phyloP scores from a whole-genome alignment of 768 basidiomycete genomes.

The Lentinula sp. region DNA sequence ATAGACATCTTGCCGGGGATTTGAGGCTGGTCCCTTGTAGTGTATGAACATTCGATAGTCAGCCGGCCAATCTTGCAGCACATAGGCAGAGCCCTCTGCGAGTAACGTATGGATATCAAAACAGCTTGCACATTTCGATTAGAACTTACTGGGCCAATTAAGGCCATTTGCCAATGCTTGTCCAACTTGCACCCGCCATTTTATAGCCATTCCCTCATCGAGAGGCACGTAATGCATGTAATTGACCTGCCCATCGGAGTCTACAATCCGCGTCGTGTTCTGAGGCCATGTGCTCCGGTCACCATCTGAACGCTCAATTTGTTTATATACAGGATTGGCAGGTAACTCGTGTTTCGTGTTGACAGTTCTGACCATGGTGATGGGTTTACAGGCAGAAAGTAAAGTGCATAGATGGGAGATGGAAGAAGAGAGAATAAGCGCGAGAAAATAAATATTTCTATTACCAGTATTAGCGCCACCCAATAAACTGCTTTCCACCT shows the following conservation, averaged over 20 bases:
- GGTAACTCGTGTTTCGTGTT: slow-evolving; percentile 33
- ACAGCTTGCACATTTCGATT: neutral
- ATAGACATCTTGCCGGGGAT: slow-evolving; percentile 71
- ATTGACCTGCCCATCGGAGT: slow-evolving; percentile 62
- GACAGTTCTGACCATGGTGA: neutral
- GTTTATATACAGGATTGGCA: slow-evolving; percentile 46
- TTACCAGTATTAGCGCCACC: no score
- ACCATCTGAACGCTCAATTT: slow-evolving; percentile 62
- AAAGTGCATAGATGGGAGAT: neutral
- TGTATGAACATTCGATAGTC: slow-evolving; percentile 74
- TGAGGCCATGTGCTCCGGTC: slow-evolving; percentile 45
- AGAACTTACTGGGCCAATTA: slow-evolving; percentile 43
- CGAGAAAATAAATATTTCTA: neutral
- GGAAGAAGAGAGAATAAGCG: neutral
- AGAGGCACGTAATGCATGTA: slow-evolving; percentile 52
- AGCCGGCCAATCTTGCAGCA: slow-evolving; percentile 58
- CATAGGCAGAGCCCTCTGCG: slow-evolving; percentile 48
- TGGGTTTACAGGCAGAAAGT: neutral
- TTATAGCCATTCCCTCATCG: slow-evolving; percentile 44
- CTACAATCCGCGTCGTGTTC: slow-evolving; percentile 47
- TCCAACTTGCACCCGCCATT: slow-evolving; percentile 49
- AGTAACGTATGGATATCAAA: neutral
- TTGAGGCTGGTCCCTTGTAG: slow-evolving; percentile 49
- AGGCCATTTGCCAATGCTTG: slow-evolving; percentile 36
- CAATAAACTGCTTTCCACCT: no score